Evolutionary conservation across 2,329 filamentous ascomycete genomes (phyloP).

Genomic region (Chaetomiaceae sp.): DNA sequence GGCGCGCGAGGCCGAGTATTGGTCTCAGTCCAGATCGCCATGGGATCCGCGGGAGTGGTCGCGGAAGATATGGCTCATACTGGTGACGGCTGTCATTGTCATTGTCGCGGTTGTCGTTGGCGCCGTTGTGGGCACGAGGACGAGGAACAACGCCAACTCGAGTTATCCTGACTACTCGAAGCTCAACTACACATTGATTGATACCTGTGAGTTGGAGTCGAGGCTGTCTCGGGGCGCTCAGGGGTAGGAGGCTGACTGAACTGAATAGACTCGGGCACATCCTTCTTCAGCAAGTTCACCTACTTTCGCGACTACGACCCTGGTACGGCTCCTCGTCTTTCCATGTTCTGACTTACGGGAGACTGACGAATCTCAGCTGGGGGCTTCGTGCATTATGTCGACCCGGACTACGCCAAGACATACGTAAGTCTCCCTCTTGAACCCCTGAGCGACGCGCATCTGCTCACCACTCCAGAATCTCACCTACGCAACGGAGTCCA

Average conservation of each 20-base stretch:
- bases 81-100: slow-evolving; percentile 38
- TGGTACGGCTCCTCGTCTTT: slow-evolving; percentile 28
- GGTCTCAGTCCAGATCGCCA: not conserved
- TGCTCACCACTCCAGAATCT: slow-evolving; percentile 47
- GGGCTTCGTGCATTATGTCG: slow-evolving; percentile 53
- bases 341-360: no score
- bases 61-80: slow-evolving; percentile 45
- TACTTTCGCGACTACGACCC: slow-evolving; percentile 50
- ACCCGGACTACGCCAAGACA: slow-evolving; percentile 36
- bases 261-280: slow-evolving; percentile 41
- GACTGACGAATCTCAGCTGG: slow-evolving; percentile 29
- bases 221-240: not conserved
- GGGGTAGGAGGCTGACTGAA: not conserved
- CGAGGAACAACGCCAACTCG: slow-evolving; percentile 24
- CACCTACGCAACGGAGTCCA: slow-evolving; percentile 51
- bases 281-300: slow-evolving; percentile 53
- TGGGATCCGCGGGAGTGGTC: slow-evolving; percentile 49
- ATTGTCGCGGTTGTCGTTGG: slow-evolving; percentile 45
- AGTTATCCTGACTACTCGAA: slow-evolving; percentile 46
- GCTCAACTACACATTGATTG: slow-evolving; percentile 44
- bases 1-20: not conserved
- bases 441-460: not conserved
- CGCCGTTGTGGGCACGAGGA: slow-evolving; percentile 37
- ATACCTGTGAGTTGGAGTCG: slow-evolving; percentile 41
- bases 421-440: slow-evolving; percentile 35